Evolutionary conservation across 2,329 filamentous ascomycete species (phyloP).

Genomic region (Cladorrhinum sp.): DNA sequence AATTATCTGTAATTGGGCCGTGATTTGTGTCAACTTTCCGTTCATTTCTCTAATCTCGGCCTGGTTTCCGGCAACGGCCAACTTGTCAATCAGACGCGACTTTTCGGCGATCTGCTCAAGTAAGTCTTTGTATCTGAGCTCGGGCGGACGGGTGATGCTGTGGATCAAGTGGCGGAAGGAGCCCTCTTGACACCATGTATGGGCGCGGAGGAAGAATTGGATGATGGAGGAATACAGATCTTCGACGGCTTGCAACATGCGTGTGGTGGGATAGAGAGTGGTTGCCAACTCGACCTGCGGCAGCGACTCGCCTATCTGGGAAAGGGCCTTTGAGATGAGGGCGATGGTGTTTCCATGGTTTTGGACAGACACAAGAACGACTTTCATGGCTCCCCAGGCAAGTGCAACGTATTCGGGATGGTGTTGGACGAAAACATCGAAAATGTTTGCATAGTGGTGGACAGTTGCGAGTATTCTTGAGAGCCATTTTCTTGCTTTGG

Average conservation of each 20-base stretch:
- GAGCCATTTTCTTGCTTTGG: background rate
- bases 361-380: background rate
- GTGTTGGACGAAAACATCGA: background rate
- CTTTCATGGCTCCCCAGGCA: background rate
- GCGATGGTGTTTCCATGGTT: background rate
- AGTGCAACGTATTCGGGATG: background rate
- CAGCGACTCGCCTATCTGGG: background rate
- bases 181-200: background rate
- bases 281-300: background rate
- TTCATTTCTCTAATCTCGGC: background rate
- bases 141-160: background rate
- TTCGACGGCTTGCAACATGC: background rate
- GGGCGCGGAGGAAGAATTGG: background rate
- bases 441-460: background rate
- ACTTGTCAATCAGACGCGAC: background rate
- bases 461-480: too few relatives aligned
- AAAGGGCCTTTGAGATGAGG: background rate
- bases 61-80: background rate
- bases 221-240: background rate
- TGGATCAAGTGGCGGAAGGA: background rate
- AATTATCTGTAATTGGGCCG: background rate
- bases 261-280: background rate
- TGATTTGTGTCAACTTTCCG: background rate
- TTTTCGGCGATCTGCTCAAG: background rate
- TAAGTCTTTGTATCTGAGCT: background rate